Conservation (phyloP, 331 rosid genomes). For the Dryas integrifolia region DNA sequence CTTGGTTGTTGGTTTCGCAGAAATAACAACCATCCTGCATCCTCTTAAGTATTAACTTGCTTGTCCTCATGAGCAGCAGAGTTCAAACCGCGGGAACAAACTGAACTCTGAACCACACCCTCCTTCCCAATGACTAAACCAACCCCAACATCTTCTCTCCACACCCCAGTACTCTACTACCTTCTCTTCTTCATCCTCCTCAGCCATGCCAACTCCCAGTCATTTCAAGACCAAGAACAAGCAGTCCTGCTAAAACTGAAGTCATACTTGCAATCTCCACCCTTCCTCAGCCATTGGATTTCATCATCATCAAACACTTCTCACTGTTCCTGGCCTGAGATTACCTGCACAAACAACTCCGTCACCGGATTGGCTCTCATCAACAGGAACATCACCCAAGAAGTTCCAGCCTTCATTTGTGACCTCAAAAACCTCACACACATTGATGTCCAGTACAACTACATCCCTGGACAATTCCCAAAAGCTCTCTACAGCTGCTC, state of each 20-base stretch:
- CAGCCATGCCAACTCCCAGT: conserved; percentile 36
- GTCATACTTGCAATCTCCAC: conserved; percentile 41
- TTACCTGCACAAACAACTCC: conserved; percentile 47
- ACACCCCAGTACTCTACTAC: conserved; percentile 2
- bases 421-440: conserved; percentile 60
- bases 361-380: conserved; percentile 38
- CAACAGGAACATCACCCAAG: conserved; percentile 16
- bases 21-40: no score
- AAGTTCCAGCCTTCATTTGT: conserved; percentile 65
- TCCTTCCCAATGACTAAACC: conserved; percentile 34
- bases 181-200: conserved; percentile 27
- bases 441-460: conserved; percentile 45
- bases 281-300: conserved; percentile 49
- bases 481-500: conserved; percentile 54
- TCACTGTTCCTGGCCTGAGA: conserved; percentile 61
- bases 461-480: conserved; percentile 53
- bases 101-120: neutral
- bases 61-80: neutral
- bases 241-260: conserved; percentile 44
- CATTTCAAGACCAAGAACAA: conserved; percentile 48
- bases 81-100: neutral
- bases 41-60: neutral
- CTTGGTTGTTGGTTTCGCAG: neutral
- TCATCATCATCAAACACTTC: conserved; percentile 37
- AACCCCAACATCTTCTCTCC: conserved; percentile 6